Percentiles rank a stretch among this genome's conserved stretches.
phyloP scores from a whole-genome alignment of 148 eudicot genomes.

The Rhododendron ovatum region DNA sequence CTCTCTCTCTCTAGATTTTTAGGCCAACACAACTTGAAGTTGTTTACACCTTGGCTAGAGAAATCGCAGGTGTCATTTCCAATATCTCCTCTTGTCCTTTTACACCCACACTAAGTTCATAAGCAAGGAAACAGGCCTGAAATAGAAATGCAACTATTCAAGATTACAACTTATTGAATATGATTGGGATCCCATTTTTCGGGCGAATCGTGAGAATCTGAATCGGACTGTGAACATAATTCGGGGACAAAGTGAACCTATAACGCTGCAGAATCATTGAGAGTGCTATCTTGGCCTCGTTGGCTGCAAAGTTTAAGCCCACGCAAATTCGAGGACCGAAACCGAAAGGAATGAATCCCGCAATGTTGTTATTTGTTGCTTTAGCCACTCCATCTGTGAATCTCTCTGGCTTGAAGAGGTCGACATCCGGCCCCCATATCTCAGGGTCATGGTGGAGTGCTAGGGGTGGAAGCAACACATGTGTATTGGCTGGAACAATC shows the following conservation, averaged over 20 bases:
- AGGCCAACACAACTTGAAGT: too few species aligned
- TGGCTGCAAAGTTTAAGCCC: slow-evolving; percentile 3
- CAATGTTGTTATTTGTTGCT: background rate
- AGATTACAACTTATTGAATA: background rate
- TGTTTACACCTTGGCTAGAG: background rate
- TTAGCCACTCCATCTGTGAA: slow-evolving; percentile 9
- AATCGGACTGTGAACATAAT: background rate
- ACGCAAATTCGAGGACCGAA: slow-evolving; percentile 5
- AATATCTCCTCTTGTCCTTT: too few species aligned
- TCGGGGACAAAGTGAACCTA: background rate
- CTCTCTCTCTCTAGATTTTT: too few species aligned
- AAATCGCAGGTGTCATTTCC: too few species aligned
- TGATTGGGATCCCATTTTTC: background rate
- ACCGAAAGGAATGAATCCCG: background rate
- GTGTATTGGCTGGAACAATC: background rate
- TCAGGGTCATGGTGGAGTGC: slow-evolving; percentile 9
- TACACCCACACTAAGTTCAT: background rate
- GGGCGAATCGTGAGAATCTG: background rate
- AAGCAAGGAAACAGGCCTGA: background rate
- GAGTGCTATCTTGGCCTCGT: slow-evolving; percentile 9
- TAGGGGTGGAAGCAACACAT: background rate
- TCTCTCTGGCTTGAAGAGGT: slow-evolving; percentile 12
- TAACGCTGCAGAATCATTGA: slow-evolving; percentile 5
- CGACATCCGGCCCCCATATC: slow-evolving; percentile 6
- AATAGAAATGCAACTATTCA: background rate